Base-by-base conservation (phyloP, 2,329 filamentous ascomycete species). In the Nemania sp. region DNA sequence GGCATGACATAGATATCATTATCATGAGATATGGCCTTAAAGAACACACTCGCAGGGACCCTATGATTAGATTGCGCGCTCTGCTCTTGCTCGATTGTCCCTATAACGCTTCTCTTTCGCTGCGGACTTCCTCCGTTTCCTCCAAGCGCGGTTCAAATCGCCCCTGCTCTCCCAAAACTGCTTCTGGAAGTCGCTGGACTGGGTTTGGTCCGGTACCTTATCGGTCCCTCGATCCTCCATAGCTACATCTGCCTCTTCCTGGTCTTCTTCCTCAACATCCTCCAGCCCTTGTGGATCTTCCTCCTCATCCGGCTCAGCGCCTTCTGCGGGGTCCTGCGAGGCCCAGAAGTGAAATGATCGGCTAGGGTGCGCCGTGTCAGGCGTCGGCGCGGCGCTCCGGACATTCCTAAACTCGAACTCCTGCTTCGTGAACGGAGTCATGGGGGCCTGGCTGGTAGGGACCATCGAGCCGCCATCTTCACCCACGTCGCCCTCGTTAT, bases 321-420 rank as follows among this genome's bases (percentile, higher is more conserved):
- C 60, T 8, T 61, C 61, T 2, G 48, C 46, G 6, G 59, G 56
- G 9, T 52, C 60, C 8, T 61, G 54, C 7, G 65, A 73, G 34
- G 79, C 72, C 78, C 81, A 85, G 22, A 86, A 77, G 59, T 78
- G 76, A 66, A 87, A 86, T 52, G 77, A 80, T 23, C 84, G 82
- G 34, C 78, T 84, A 2, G 89, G 85, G 55, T 91, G 85, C 1
- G 91, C 91, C 0, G 94, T 97, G 68, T 99, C 94, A 0, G 94
- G 94, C 0, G 94, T 99, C 0, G 94, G 94, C 2, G 94, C 94
- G 5, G 91, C 91, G 68, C 91, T 97, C 51, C 94, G 82, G n/a
- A 89, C 68, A 45, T 82, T 83, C 57, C 91, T 82, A 73, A 78
- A 84, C 63, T 90, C 86, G 24, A 93, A 77, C 61, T 97, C 93